phyloP scores from a whole-genome alignment of 192 early-diverging fungal genomes.

The Spinellus fusiger region DNA sequence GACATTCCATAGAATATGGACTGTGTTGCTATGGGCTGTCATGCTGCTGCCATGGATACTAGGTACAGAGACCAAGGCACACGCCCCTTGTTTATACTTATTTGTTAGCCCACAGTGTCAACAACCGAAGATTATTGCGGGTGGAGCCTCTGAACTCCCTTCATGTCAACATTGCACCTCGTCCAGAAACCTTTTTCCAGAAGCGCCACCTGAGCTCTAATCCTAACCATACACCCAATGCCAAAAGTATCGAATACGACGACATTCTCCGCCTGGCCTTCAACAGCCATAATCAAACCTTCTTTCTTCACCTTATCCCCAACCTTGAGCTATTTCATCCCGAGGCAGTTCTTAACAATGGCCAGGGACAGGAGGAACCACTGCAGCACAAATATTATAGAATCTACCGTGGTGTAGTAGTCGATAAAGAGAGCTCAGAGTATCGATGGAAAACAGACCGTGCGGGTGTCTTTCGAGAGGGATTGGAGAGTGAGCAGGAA shows the following conservation, averaged over 20 bases:
- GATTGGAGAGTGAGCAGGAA: background rate
- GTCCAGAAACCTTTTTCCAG: conserved; percentile 14
- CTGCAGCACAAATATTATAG: conserved; percentile 38
- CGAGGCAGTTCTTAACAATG: conserved; percentile 35
- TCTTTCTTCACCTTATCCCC: conserved; percentile 57
- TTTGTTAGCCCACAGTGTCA: conserved; percentile 10
- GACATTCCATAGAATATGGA: background rate
- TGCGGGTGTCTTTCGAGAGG: conserved; percentile 40
- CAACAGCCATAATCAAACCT: conserved; percentile 58
- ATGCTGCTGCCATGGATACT: too few species aligned
- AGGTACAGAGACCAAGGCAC: too few species aligned
- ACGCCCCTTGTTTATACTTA: background rate
- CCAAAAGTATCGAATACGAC: conserved; percentile 21
- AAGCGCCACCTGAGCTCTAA: conserved; percentile 16
- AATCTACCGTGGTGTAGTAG: conserved; percentile 51
- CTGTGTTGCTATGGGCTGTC: background rate
- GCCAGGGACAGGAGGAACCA: conserved; percentile 12
- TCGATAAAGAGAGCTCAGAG: conserved; percentile 16
- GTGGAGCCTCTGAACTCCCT: conserved; percentile 11
- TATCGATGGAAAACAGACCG: conserved; percentile 31
- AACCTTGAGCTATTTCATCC: conserved; percentile 68
- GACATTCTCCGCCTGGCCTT: conserved; percentile 54
- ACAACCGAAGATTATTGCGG: background rate
- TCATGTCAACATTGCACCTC: conserved; percentile 14
- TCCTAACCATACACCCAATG: conserved; percentile 7